Evolutionary conservation across 2,329 filamentous ascomycete species (phyloP).

Genomic region (Fusarium sp.): DNA sequence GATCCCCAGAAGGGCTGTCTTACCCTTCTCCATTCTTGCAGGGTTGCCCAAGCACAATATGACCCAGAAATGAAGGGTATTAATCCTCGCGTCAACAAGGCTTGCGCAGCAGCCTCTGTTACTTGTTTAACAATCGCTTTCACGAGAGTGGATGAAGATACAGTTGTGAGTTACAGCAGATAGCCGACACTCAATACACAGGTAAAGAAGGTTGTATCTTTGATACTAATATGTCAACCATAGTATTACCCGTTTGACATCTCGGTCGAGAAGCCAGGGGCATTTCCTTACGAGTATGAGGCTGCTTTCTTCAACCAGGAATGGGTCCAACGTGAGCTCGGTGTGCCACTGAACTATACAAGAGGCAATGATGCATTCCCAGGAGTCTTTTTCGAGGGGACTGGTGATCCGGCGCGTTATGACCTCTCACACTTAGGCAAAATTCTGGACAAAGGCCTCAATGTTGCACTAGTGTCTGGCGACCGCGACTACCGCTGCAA

Average conservation of each 20-base stretch:
- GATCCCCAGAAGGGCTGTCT: background rate
- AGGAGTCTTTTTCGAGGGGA: background rate
- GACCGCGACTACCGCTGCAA: conserved; percentile 1
- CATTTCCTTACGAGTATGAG: background rate
- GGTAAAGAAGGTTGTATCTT: background rate
- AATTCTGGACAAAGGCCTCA: background rate
- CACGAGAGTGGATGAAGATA: background rate
- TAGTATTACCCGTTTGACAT: background rate
- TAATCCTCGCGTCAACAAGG: background rate
- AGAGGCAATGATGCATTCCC: background rate
- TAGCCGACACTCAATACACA: too few species aligned
- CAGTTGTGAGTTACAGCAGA: background rate
- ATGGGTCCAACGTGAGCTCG: background rate
- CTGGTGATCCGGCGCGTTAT: background rate
- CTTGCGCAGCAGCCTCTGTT: background rate
- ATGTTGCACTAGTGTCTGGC: background rate
- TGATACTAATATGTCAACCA: background rate
- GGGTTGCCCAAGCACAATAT: background rate
- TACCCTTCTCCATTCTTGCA: background rate
- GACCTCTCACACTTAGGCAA: background rate
- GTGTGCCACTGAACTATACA: background rate
- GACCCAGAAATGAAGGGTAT: background rate
- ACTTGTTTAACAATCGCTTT: background rate
- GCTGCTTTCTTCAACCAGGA: background rate
- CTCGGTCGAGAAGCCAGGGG: background rate